A percentile compares a stretch with the other conserved stretches of the same genome.
Evolutionary conservation across 1,284 basidiomycete species (phyloP).

Genomic region (Laetiporus sulphureus): DNA sequence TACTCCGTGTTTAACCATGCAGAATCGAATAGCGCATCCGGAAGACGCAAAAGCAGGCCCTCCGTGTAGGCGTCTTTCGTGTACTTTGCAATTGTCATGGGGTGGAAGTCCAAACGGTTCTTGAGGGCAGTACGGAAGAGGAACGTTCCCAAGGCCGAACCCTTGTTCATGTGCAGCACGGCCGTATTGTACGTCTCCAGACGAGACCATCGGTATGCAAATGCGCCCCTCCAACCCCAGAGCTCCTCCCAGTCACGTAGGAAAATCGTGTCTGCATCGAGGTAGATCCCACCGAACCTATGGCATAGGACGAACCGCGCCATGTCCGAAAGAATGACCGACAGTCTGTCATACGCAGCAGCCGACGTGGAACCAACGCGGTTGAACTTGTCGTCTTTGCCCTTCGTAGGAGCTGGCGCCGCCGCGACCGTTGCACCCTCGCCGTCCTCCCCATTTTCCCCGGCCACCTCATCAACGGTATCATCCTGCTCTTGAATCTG

Average conservation of each 20-base stretch:
- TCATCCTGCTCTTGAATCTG: conserved; percentile 18
- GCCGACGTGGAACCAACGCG: conserved; percentile 50
- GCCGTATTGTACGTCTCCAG: conserved; percentile 67
- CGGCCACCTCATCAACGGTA: conserved; percentile 15
- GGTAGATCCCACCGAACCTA: conserved; percentile 64
- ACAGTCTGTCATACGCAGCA: conserved; percentile 54
- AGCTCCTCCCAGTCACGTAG: conserved; percentile 70
- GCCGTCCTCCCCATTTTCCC: conserved; percentile 16
- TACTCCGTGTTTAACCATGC: conserved; percentile 64
- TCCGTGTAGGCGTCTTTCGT: conserved; percentile 56
- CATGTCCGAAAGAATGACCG: conserved; percentile 65
- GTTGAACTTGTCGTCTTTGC: conserved; percentile 41
- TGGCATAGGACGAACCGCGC: conserved; percentile 64
- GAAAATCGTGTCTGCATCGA: conserved; percentile 69
- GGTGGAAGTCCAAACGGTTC: conserved; percentile 67
- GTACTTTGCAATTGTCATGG: conserved; percentile 58
- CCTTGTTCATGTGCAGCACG: conserved; percentile 57
- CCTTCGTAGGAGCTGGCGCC: conserved; percentile 16
- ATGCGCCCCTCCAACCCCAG: conserved; percentile 64
- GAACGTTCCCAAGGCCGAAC: conserved; percentile 57
- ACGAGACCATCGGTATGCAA: conserved; percentile 64
- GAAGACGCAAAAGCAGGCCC: conserved; percentile 52
- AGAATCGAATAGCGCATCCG: conserved; percentile 64
- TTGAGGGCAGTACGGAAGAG: conserved; percentile 61
- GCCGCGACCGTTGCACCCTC: conserved; percentile 12